Evolutionary conservation across 345 rosid species (phyloP), one percentile per base, ranked within the genome.

Genomic region (Clarkia xantiana): DNA sequence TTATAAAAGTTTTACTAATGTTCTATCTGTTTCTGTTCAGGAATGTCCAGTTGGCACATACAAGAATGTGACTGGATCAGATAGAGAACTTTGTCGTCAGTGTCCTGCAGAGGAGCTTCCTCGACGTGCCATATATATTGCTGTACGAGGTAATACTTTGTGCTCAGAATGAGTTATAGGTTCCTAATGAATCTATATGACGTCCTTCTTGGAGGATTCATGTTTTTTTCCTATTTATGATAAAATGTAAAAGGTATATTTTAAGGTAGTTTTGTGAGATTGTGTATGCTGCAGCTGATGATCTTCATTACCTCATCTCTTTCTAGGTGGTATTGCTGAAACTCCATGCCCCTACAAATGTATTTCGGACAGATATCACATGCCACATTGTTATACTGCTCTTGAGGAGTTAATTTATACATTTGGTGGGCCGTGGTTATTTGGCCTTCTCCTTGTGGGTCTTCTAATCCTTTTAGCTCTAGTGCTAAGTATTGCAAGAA

Each of bases 361-460:
- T 66, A 52, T 86, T 64, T 81, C 98, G 0, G 94, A 91, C 56
- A 86, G 96, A 78, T 86, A 79, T 76, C 87, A 81, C 78, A 78
- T 81, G 94, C 98, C 98, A 36, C 77, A 74, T 54, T 91, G 98
- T 64, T 83, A 83, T 67, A 91, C 98, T 19, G 86, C 98, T 43
- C 96, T 86, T 54, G 98, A 91, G 67, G 96, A 91, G 72, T 71
- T 91, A 69, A 83, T 91, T 62, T 81, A 86, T 74, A 86, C 98
- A 40, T 86, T 91, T 78, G 98, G 98, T 40, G 98, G 98, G 54
- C 98, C 96, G 40, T 86, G 96, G 98, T 65, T 91, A 55, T 91
- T 91, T 64, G 70, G 90, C 70, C 79, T 91, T 67, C 75, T 86
- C 64, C 84, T 91, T 39, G 39, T 87, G 56, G 93, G 86, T 61